Base-by-base conservation (phyloP, 1,284 basidiomycete species). In the Boletus coffeatus region DNA sequence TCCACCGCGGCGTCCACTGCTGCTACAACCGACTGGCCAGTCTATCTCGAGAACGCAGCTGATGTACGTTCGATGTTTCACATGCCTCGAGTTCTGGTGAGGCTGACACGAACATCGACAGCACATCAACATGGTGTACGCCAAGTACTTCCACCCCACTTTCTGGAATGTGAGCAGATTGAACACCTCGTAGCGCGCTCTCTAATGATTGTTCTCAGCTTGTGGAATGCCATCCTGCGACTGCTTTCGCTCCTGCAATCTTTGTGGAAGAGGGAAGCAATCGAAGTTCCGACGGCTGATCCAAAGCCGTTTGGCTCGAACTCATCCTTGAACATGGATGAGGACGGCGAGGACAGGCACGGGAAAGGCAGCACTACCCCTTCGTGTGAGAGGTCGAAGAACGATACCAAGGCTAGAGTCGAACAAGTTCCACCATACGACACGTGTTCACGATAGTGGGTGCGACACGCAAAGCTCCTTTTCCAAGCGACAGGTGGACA, bases 51-150 rank as follows among this genome's bases (percentile, higher is more conserved):
- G 62, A 53, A 14, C 4, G 58, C 62, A 11, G 43, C 21, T 13
- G 56, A 72, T 57, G 71, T 69, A 21, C 1, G 65, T 60, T 48
- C 6, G 10, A 52, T 5, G 1, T 32, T 1, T 18, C 18, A 4
- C 18, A 21, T 48, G 9, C 6, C 4, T 14, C 29, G 5, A 43
- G 21, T 50, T 10, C 56, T 2, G 14, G 32, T 43, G 1, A 4
- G 18, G 21, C 56, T 72, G 34, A 71, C 32, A 4, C 14, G 6
- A 25, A 8, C 2, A 1, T n/a, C 11, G 62, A 56, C 48, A 66
- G 7, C 63, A 71, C 34, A 67, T 71, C 0, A 71, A 59, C 16
- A 65, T 71, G 70, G 63, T 73, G 0, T 72, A 71, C 11, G 65
- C 70, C 4, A 69, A 34, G 56, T 62, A 59, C 57, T 71, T 72